These are phyloP conservation scores for Septoria petroselini DNA, from an alignment of 2,329 filamentous ascomycete genomes.

Conservation along the genomic window DNA sequence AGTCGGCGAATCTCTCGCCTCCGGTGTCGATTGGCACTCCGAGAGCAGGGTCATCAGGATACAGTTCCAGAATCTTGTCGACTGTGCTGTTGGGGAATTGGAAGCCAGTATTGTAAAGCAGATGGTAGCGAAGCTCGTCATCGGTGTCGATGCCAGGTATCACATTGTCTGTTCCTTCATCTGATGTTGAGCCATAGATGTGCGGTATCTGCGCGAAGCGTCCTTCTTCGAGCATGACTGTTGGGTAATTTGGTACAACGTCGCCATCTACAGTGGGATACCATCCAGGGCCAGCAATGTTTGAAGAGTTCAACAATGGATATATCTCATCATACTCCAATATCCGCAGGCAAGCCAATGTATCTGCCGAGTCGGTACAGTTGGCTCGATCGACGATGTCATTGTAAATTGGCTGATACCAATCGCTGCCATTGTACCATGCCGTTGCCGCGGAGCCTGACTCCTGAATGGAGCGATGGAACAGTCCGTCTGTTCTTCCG, in stretches of 20 bases:
- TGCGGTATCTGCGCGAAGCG: conserved; percentile 61
- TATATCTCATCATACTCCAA: conserved; percentile 32
- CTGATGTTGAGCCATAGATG: conserved; percentile 61
- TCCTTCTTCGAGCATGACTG: conserved; percentile 54
- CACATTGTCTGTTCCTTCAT: conserved; percentile 62
- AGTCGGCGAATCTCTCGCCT: conserved; percentile 40
- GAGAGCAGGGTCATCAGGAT: conserved; percentile 52
- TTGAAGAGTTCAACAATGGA: conserved; percentile 25
- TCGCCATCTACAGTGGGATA: conserved; percentile 55
- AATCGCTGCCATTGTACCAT: conserved; percentile 24
- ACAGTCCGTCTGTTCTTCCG: conserved; percentile 48
- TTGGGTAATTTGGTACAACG: conserved; percentile 53
- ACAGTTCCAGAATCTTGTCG: conserved; percentile 35
- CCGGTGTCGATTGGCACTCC: conserved; percentile 48
- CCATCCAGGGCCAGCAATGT: conserved; percentile 33
- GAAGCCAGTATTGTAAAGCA: conserved; percentile 23
- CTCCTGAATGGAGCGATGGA: conserved; percentile 48
- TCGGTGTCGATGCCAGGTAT: conserved; percentile 52
- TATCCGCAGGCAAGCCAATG: conserved; percentile 59
- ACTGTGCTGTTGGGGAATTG: conserved; percentile 21
- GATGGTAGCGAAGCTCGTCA: conserved; percentile 21
- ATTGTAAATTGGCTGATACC: conserved; percentile 60
- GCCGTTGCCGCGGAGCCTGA: conserved; percentile 34
- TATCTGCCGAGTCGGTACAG: conserved; percentile 23
- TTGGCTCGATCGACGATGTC: conserved; percentile 48